A percentile compares a stretch with the other conserved stretches of the same genome.
phyloP scores from a whole-genome alignment of 257 asterid genomes.

The Plantago ovata region DNA sequence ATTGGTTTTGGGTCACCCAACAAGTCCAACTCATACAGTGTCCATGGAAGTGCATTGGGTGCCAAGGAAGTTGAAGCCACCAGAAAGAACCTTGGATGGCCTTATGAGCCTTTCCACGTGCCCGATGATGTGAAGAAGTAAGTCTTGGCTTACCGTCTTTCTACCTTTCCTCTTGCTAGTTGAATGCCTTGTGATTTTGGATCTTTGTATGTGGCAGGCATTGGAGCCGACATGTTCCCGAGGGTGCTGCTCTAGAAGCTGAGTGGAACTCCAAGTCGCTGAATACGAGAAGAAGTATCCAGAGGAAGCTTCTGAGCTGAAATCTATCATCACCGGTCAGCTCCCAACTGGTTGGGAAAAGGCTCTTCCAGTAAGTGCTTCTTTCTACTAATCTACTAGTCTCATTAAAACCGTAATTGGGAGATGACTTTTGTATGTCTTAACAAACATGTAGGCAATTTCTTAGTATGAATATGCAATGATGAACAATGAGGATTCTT shows the following conservation, averaged over 20 bases:
- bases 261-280: constrained; percentile 88
- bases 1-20: constrained; percentile 81
- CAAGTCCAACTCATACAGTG: constrained; percentile 82
- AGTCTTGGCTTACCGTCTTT: constrained; percentile 9
- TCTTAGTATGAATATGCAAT: too few relatives aligned
- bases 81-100: constrained; percentile 92
- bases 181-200: constrained; percentile 17
- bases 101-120: constrained; percentile 70
- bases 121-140: constrained; percentile 97
- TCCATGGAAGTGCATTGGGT: constrained; percentile 80
- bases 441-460: too few relatives aligned
- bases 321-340: constrained; percentile 61
- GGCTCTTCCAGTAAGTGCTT: constrained; percentile 71
- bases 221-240: constrained; percentile 78
- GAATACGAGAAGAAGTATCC: constrained; percentile 83
- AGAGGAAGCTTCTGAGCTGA: constrained; percentile 75
- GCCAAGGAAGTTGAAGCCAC: constrained; percentile 98
- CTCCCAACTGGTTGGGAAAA: constrained; percentile 80
- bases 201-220: constrained; percentile 46
- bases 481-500: too few relatives aligned
- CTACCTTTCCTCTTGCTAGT: constrained; percentile 7
- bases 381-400: constrained; percentile 8
- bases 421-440: too few relatives aligned
- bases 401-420: constrained; percentile 16
- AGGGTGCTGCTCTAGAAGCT: constrained; percentile 82